Evolutionary conservation across 2,329 filamentous ascomycete species (phyloP).

Genomic region (Gaeumannomyces sp.): DNA sequence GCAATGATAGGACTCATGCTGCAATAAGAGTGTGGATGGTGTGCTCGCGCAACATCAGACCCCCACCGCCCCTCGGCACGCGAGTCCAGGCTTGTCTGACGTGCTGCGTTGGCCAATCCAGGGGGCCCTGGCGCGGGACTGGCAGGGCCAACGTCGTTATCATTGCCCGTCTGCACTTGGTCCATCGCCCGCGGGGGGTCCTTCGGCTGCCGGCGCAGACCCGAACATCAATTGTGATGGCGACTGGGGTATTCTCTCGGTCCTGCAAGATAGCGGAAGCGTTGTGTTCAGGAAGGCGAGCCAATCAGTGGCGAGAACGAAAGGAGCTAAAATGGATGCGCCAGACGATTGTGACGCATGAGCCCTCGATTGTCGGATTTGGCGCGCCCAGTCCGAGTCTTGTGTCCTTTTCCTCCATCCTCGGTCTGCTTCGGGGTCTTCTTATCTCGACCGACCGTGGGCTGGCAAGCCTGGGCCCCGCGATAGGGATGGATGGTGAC

Average conservation of each 20-base stretch:
- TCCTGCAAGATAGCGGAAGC: not conserved
- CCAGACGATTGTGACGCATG: not conserved
- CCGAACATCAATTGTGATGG: not conserved
- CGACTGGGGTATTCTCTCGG: not conserved
- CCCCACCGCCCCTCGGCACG: not conserved
- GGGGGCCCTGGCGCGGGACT: not conserved
- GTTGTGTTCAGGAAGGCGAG: not conserved
- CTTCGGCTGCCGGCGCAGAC: not conserved
- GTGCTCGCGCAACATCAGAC: not conserved
- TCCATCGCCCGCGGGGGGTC: no score
- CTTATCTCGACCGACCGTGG: not conserved
- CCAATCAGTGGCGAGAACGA: not conserved
- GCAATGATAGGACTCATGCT: not conserved
- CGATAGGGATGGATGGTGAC: not conserved
- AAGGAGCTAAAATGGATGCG: no score
- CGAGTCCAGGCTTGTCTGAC: not conserved
- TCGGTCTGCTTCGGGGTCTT: not conserved
- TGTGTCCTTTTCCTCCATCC: not conserved
- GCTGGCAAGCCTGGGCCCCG: not conserved
- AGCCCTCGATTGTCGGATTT: not conserved
- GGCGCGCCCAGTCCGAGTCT: no score
- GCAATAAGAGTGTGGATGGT: not conserved
- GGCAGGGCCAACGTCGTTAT: conserved; percentile 17
- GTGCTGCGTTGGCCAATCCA: not conserved
- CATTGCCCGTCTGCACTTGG: not conserved